Evolutionary conservation across 441 rosid species (phyloP), one percentile per base, ranked within the genome.

Genomic region (Geranium incanum): DNA sequence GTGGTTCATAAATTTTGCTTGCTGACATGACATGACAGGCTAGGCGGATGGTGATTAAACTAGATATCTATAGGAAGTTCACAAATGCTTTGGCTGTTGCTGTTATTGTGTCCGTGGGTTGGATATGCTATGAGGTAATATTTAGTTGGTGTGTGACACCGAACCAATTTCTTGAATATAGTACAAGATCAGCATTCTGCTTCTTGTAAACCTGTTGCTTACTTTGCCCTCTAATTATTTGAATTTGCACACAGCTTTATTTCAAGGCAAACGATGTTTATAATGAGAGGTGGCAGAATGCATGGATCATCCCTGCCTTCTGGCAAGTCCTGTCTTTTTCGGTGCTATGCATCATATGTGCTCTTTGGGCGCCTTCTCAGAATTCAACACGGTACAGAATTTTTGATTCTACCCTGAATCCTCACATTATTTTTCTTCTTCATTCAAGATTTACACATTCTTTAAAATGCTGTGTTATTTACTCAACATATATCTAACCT

Each of bases 61-160:
- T 92, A 81, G 97, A 92, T 78, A 89, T 94, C 67, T 90, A 94
- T 84, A 79, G 94, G 77, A 94, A 89, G 85, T 92, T 94, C 84
- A 92, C 99, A 12, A 95, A 90, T 78, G 97, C 98, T 74, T 79
- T 95, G 86, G 97, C 89, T 21, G 96, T 90, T 36, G 87, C 96
- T 55, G 93, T 92, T 74, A 78, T 92, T 68, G 93, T 92, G 36
- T 95, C 99, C 64, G 86, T 90, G 50, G 98, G 99, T 66, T 95
- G 99, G 99, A 87, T 84, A 77, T 95, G 98, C 86, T 95, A 95
- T 33, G 98, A 95, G 98, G 99, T 92, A 85, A 79, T 55, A 6
- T 3, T 37, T 59, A 21, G 21, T 15, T 55, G 62, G 33, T 28
- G 33, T 28, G 33, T 28, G 33, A 28, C 33, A 28, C 33, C 33